phyloP scores from a whole-genome alignment of 2,329 filamentous ascomycete species.

The Bipolaris cookei region DNA sequence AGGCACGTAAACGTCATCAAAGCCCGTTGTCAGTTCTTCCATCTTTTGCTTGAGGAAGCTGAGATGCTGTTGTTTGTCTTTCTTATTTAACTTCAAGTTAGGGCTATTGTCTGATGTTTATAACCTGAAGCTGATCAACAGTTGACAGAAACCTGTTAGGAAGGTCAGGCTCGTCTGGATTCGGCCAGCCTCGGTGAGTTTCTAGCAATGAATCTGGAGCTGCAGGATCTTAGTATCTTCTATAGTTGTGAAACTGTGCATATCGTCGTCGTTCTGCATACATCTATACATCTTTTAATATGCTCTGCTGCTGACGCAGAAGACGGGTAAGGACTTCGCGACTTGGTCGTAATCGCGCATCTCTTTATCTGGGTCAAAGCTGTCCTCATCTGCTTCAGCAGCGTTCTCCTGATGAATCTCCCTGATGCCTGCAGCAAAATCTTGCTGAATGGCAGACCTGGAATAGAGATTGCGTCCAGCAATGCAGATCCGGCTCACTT shows the following conservation, averaged over 20 bases:
- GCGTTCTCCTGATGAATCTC: constrained; percentile 65
- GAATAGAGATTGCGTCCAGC: constrained; percentile 63
- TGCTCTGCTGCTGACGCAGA: constrained; percentile 67
- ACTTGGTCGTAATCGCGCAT: constrained; percentile 65
- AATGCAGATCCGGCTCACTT: constrained; percentile 57
- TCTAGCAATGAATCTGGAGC: constrained; percentile 64
- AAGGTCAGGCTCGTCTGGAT: constrained; percentile 56
- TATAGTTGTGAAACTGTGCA: constrained; percentile 59
- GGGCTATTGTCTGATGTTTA: constrained; percentile 57
- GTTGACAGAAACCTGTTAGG: constrained; percentile 58
- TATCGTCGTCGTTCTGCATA: constrained; percentile 58
- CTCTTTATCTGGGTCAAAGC: constrained; percentile 63
- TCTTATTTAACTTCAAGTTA: constrained; percentile 50
- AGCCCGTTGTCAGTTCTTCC: constrained; percentile 48
- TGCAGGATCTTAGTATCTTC: constrained; percentile 64
- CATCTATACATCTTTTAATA: constrained; percentile 68
- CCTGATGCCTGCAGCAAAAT: constrained; percentile 66
- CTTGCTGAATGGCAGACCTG: constrained; percentile 60
- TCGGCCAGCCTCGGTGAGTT: constrained; percentile 61
- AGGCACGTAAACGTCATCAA: constrained; percentile 52
- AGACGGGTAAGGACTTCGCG: constrained; percentile 64
- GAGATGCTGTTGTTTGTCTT: constrained; percentile 50
- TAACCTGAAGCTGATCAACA: constrained; percentile 61
- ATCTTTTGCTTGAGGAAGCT: constrained; percentile 50
- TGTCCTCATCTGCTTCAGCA: constrained; percentile 60